These are phyloP conservation scores for Coffea eugenioides DNA, from an alignment of 257 asterid genomes.

Conservation along the genomic window DNA sequence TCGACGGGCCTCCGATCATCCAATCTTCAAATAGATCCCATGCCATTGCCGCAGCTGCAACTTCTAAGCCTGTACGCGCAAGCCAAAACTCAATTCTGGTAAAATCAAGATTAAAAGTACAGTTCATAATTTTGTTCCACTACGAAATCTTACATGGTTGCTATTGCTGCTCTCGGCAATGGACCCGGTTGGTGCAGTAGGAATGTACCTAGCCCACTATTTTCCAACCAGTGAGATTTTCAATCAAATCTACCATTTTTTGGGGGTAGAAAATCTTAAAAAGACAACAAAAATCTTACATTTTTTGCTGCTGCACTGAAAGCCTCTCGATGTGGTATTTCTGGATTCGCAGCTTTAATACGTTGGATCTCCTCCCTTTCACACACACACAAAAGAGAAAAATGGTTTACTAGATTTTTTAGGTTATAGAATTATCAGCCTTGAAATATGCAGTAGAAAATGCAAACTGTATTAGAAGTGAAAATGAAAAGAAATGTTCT, in stretches of 20 bases:
- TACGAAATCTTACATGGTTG: slow-evolving; percentile 45
- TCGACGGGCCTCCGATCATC: background rate
- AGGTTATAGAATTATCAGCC: background rate
- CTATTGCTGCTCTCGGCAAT: slow-evolving; percentile 29
- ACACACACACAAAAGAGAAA: background rate
- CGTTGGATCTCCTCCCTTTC: slow-evolving; percentile 93
- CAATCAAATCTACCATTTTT: background rate
- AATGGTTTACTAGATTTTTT: background rate
- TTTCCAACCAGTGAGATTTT: background rate
- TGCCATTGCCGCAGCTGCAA: background rate
- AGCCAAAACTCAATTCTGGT: background rate
- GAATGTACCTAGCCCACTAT: slow-evolving; percentile 98
- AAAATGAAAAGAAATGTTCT: slow-evolving; percentile 7
- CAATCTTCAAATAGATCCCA: background rate
- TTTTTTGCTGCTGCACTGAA: slow-evolving; percentile 97
- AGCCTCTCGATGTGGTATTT: slow-evolving; percentile 97
- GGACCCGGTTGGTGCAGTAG: slow-evolving; percentile 52
- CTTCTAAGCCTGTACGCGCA: background rate
- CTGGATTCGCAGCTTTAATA: slow-evolving; percentile 86
- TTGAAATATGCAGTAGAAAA: background rate
- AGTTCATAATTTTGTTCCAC: background rate
- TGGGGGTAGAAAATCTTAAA: background rate
- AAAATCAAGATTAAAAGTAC: background rate
- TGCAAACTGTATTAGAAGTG: background rate
- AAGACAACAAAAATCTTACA: slow-evolving; percentile 30